Evolutionary conservation across 257 asterid species (phyloP), one percentile per base, ranked within the genome.

Genomic region (Gentiana straminea): DNA sequence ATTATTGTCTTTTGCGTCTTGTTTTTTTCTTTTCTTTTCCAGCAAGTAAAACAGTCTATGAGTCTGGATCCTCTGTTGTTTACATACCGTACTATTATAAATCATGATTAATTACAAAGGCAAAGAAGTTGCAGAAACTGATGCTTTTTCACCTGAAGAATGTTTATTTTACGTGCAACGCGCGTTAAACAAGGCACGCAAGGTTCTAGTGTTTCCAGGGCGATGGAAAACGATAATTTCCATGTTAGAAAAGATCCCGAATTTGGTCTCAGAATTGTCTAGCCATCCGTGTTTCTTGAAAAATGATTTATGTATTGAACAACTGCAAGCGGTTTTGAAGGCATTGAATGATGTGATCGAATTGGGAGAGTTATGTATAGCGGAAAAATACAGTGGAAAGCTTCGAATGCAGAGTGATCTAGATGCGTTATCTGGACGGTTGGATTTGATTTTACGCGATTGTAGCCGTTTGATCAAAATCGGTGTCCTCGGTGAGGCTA

Each of bases 331-430:
- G 1, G 83, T 87, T 10, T 79, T 70, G 5, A 79, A 69, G 72
- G 79, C 95, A 2, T 43, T 91, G 66, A 76, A 64, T 3, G 89
- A 82, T 49, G 77, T 73, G 11, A 81, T 78, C 52, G 82, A 79
- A 36, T 65, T 79, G 24, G 79, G 94, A 1, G 93, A 82, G 39
- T 37, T 71, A 49, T 87, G 96, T 54, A 61, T 68, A 57, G 58
- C 61, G 13, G 87, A 72, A 77, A 91, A 76, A 52, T 87, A 74
- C 4, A 90, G 79, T 33, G 98, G 98, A 49, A 91, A 91, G 71
- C 95, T 91, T 37, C 76, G 73, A 51, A 87, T 86, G 98, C 98
- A 86, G 44, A 91, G 98, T 56, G 95, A 87, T 78, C 81, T 91
- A 3, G 94, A 91, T 71, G 69, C 87, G 0, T 63, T 91, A 5